phyloP scores from a whole-genome alignment of 73 alveolate genomes.

The Tetrahymena malaccensis region DNA sequence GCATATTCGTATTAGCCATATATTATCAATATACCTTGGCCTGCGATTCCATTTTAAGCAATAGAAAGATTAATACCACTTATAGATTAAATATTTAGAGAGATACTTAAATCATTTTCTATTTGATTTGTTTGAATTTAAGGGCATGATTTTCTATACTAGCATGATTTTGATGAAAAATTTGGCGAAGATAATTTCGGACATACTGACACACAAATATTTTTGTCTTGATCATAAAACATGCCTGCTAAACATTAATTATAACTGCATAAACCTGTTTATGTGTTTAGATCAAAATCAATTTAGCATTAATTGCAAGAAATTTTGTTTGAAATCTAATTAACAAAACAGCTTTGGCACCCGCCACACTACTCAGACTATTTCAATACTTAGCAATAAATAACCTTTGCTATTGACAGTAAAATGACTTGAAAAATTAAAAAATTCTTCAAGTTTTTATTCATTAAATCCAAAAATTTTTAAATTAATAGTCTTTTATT shows the following conservation, averaged over 20 bases:
- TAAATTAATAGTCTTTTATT: too few species aligned
- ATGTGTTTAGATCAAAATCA: neutral
- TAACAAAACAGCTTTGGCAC: neutral
- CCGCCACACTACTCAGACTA: neutral
- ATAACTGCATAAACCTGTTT: neutral
- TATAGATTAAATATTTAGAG: neutral
- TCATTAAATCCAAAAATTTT: neutral
- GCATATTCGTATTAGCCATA: neutral
- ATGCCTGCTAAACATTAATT: neutral
- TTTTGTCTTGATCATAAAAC: neutral
- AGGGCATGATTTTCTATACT: neutral
- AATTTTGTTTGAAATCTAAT: neutral
- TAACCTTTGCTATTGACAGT: neutral
- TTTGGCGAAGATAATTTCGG: neutral
- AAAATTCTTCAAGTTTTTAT: neutral
- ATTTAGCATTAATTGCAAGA: neutral
- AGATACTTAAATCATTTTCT: neutral
- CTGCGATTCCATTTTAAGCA: neutral
- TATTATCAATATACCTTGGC: neutral
- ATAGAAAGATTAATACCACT: neutral
- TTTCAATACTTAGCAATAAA: neutral
- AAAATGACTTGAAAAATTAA: neutral
- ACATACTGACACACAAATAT: neutral
- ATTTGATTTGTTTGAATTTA: neutral
- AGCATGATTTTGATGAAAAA: neutral